Percentiles rank a stretch among this genome's conserved stretches.
Evolutionary conservation across 2,329 filamentous ascomycete genomes (phyloP).

Genomic region (Fusarium nodosum): DNA sequence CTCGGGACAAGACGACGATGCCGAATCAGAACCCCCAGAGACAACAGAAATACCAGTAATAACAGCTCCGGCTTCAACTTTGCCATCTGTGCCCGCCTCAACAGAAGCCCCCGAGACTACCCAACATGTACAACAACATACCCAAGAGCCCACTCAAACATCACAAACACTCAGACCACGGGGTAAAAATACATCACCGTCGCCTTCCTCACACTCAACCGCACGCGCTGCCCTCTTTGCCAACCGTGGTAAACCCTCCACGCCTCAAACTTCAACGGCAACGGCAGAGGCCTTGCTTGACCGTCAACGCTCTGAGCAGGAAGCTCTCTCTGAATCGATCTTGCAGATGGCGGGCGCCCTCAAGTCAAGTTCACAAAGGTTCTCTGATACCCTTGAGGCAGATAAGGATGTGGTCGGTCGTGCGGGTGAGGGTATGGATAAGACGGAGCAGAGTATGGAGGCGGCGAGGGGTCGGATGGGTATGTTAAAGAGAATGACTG

Average conservation of each 20-base stretch:
- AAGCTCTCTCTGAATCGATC: constrained; percentile 84
- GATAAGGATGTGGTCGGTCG: constrained; percentile 79
- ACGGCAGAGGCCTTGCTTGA: constrained; percentile 80
- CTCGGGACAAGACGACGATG: constrained; percentile 44
- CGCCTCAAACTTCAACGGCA: constrained; percentile 60
- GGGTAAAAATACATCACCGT: constrained; percentile 40
- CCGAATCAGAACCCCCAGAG: constrained; percentile 64
- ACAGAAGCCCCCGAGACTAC: constrained; percentile 26
- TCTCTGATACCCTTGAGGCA: constrained; percentile 77
- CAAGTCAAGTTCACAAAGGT: constrained; percentile 79
- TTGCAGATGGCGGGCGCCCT: constrained; percentile 82
- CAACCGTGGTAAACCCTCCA: constrained; percentile 54
- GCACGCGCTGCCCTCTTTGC: constrained; percentile 63
- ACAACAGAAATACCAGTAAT: constrained; percentile 40
- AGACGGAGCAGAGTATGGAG: constrained; percentile 81
- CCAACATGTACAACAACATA: constrained; percentile 22
- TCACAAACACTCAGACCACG: constrained; percentile 55
- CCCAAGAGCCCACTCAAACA: constrained; percentile 52
- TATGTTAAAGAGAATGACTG: constrained; percentile 80
- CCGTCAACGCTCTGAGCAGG: constrained; percentile 84
- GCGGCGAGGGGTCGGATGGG: constrained; percentile 83
- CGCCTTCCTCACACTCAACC: constrained; percentile 51
- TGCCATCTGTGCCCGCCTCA: constrained; percentile 23
- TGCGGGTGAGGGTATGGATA: constrained; percentile 81
- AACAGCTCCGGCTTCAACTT: constrained; percentile 20